Base-by-base conservation (phyloP, 768 basidiomycete species). In the Ephemerocybe angulata region DNA sequence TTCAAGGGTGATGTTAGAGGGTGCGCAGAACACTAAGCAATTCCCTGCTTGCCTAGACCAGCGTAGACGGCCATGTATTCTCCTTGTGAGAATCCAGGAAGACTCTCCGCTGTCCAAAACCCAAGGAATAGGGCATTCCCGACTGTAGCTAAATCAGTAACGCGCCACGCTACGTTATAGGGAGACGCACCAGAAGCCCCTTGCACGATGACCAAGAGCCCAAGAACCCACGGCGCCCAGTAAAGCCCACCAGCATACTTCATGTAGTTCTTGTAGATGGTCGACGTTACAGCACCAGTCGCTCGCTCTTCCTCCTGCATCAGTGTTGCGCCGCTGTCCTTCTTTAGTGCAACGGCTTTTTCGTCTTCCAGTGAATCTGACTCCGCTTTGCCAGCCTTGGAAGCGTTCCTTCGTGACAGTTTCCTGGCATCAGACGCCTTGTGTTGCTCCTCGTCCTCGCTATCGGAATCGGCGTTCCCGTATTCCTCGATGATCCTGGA, bases 121-220 rank as follows among this genome's bases (percentile, higher is more conserved):
- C 87, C 87, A 19, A 92, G 76, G 71, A 87, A 83, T 3, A 92
- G 65, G 29, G 79, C 85, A 58, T 81, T 85, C 0, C 77, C 81
- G 29, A 90, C 87, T 81, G 52, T 21, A 30, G n/a, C n/a, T n/a
- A n/a, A n/a, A n/a, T n/a, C n/a, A n/a, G n/a, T n/a, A n/a, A n/a
- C n/a, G n/a, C n/a, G n/a, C n/a, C n/a, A n/a, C n/a, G n/a, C n/a
- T n/a, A n/a, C n/a, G n/a, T n/a, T n/a, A 4, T 10, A 12, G 22
- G 29, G 11, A 28, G 4, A 47, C 65, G 21, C 27, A 80, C 83
- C 82, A 67, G 72, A 67, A 21, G 79, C 70, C 6, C 63, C 73
- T 63, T 85, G 80, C 12, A 67, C 67, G 0, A 83, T 47, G 4
- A 69, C 60, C 7, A 84, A 63, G 24, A 81, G 56, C 1, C 67